phyloP scores from a whole-genome alignment of 164 flowering plant species.

The Protea cynaroides region DNA sequence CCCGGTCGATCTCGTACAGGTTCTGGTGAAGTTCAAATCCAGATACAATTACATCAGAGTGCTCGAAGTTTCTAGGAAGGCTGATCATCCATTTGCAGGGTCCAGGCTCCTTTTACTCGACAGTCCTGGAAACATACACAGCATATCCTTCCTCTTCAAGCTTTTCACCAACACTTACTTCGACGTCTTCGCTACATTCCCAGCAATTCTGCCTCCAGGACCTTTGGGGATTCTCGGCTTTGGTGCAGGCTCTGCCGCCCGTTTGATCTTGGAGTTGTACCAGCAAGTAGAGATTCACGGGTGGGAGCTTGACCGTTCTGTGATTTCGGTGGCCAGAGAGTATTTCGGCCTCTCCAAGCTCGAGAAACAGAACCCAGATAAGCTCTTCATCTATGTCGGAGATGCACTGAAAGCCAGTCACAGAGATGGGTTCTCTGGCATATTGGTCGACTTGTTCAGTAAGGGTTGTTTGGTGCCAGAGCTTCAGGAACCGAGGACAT shows the following conservation, averaged over 20 bases:
- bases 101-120: conserved; percentile 81
- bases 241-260: conserved; percentile 86
- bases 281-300: conserved; percentile 58
- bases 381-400: conserved; percentile 58
- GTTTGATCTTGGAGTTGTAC: conserved; percentile 48
- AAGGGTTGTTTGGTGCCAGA: conserved; percentile 57
- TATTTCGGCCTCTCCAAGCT: conserved; percentile 57
- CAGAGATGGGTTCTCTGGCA: conserved; percentile 51
- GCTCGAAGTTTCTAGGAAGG: conserved; percentile 60
- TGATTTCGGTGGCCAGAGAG: conserved; percentile 68
- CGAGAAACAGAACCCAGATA: conserved; percentile 36
- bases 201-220: conserved; percentile 69
- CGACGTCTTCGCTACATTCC: conserved; percentile 82
- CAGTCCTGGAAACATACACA: conserved; percentile 90
- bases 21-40: conserved; percentile 67
- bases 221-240: conserved; percentile 83
- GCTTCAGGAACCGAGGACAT: conserved; percentile 46
- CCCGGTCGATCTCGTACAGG: conserved; percentile 48
- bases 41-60: conserved; percentile 74
- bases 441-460: conserved; percentile 52
- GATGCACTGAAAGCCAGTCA: conserved; percentile 53
- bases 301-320: conserved; percentile 88
- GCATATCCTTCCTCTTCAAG: conserved; percentile 52
- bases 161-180: conserved; percentile 61
- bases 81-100: conserved; percentile 85